phyloP scores from a whole-genome alignment of 2,329 filamentous ascomycete genomes.

The Colletotrichum liriopes region DNA sequence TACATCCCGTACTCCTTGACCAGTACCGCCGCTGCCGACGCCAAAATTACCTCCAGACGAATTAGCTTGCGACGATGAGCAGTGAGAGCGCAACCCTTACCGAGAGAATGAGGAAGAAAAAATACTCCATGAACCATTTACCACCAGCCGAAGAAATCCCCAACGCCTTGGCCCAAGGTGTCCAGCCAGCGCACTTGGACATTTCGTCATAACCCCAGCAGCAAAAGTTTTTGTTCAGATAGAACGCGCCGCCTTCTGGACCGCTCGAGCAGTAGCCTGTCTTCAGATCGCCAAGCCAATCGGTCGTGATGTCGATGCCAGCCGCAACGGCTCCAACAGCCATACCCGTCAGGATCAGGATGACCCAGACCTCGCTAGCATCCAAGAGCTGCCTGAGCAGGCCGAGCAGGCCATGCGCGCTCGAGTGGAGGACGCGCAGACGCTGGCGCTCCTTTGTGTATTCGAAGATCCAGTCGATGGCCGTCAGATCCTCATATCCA shows the following conservation, averaged over 20 bases:
- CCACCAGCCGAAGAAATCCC: constrained; percentile 77
- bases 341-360: constrained; percentile 88
- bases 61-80: constrained; percentile 1
- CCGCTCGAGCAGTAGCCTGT: constrained; percentile 86
- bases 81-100: constrained; percentile 63
- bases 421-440: constrained; percentile 81
- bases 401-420: constrained; percentile 79
- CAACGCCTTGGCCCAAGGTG: constrained; percentile 84
- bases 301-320: constrained; percentile 88
- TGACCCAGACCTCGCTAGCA: constrained; percentile 91
- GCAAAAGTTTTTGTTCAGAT: constrained; percentile 92
- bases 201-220: constrained; percentile 92
- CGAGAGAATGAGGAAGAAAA: constrained; percentile 88
- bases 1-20: constrained; percentile 89
- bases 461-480: constrained; percentile 99
- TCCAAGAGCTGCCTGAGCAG: constrained; percentile 83
- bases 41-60: constrained; percentile 77
- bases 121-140: constrained; percentile 87
- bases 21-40: constrained; percentile 81
- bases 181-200: constrained; percentile 89
- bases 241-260: constrained; percentile 86
- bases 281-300: constrained; percentile 96
- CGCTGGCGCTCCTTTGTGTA: constrained; percentile 96
- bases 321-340: constrained; percentile 89
- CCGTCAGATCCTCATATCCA: constrained; percentile 95